These are phyloP conservation scores for Athelia sp. DNA, from an alignment of 1,284 basidiomycete species.

Conservation along the genomic window DNA sequence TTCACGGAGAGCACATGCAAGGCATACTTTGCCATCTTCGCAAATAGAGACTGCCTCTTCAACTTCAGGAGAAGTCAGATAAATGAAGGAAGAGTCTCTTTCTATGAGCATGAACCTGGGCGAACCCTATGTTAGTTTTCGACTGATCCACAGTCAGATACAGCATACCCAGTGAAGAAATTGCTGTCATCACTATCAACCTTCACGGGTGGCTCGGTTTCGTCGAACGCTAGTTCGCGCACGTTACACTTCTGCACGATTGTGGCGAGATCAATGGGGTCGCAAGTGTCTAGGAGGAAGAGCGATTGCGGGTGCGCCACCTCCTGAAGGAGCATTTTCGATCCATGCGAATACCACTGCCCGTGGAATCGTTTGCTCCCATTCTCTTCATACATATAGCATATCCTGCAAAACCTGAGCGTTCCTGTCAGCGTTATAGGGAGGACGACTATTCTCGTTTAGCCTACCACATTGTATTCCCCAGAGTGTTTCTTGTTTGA, in stretches of 20 bases:
- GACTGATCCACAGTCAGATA: slow-evolving; percentile 4
- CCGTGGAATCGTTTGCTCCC: slow-evolving; percentile 44
- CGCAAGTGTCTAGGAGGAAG: slow-evolving; percentile 49
- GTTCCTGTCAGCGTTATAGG: slow-evolving; percentile 3
- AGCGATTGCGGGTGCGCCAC: slow-evolving; percentile 54
- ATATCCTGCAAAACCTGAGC: slow-evolving; percentile 58
- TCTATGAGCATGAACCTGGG: slow-evolving; percentile 42
- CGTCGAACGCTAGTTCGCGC: slow-evolving; percentile 31
- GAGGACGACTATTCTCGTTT: neutral
- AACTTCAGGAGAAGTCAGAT: slow-evolving; percentile 28
- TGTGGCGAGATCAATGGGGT: slow-evolving; percentile 38
- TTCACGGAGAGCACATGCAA: slow-evolving; percentile 36
- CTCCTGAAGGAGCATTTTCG: slow-evolving; percentile 60
- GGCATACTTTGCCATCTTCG: slow-evolving; percentile 33
- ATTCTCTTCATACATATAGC: slow-evolving; percentile 47
- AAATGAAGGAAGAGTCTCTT: slow-evolving; percentile 34
- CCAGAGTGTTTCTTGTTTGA: slow-evolving; percentile 39
- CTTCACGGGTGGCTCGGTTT: slow-evolving; percentile 40
- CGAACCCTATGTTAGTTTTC: slow-evolving; percentile 1
- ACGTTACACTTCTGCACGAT: slow-evolving; percentile 55
- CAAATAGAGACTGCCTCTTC: slow-evolving; percentile 25
- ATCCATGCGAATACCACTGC: slow-evolving; percentile 63
- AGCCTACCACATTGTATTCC: slow-evolving; percentile 50
- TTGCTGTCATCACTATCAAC: slow-evolving; percentile 32
- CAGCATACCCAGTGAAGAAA: slow-evolving; percentile 49